phyloP scores from a whole-genome alignment of 2,329 filamentous ascomycete genomes.

The Madurella fahalii region DNA sequence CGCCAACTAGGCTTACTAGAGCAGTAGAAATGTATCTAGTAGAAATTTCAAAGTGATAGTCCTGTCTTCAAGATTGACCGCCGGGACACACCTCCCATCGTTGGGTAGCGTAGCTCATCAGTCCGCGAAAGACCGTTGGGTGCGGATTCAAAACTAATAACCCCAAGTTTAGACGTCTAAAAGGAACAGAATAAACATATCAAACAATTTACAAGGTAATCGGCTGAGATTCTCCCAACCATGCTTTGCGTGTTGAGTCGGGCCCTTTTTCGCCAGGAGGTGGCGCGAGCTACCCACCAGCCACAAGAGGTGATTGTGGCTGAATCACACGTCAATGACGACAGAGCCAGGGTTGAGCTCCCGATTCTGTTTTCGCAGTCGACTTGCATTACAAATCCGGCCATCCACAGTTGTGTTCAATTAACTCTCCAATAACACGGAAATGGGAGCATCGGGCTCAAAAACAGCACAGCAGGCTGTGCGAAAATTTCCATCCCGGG shows the following conservation, averaged over 20 bases:
- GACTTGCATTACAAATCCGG: too few relatives aligned
- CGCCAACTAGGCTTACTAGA: too few relatives aligned
- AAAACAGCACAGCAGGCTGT: constrained; percentile 23
- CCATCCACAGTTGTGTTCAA: too few relatives aligned
- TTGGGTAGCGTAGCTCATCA: too few relatives aligned
- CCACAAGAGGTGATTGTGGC: constrained; percentile 7
- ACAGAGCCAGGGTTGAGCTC: background rate
- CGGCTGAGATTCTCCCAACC: background rate
- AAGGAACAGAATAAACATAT: too few relatives aligned
- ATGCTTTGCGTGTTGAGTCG: background rate
- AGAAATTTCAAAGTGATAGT: too few relatives aligned
- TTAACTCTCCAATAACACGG: background rate
- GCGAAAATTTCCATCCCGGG: constrained; percentile 28
- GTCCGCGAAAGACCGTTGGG: too few relatives aligned
- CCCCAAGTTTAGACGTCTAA: too few relatives aligned
- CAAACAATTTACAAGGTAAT: background rate
- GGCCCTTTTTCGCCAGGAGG: background rate
- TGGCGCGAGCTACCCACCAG: constrained; percentile 1
- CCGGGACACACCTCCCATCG: too few relatives aligned
- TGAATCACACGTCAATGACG: background rate
- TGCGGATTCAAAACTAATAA: too few relatives aligned
- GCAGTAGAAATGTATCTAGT: too few relatives aligned
- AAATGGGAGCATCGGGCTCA: constrained; percentile 24
- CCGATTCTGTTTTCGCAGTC: background rate
- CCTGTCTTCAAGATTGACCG: too few relatives aligned